Evolutionary conservation across 805 yeast genomes (phyloP).

Genomic region (Barnettozyma californica): DNA sequence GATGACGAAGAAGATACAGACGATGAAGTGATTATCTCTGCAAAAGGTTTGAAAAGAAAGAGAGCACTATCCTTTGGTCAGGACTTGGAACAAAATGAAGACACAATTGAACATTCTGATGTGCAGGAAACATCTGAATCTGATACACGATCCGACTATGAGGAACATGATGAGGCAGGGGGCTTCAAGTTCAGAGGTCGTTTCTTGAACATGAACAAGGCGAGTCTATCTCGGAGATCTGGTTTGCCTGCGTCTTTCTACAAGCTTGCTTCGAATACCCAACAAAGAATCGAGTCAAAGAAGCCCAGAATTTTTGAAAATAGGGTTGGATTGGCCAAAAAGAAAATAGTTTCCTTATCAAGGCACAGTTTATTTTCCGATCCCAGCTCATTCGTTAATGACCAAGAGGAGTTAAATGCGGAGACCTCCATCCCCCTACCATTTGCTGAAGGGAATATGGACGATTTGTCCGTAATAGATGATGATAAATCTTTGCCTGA

Average conservation of each 20-base stretch:
- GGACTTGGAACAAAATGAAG: not conserved
- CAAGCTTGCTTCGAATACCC: not conserved
- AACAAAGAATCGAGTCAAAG: not conserved
- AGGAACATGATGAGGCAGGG: not conserved
- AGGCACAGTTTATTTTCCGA: not conserved
- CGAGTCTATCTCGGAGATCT: not conserved
- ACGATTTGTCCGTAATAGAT: not conserved
- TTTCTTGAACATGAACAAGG: not conserved
- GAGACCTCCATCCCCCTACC: not conserved
- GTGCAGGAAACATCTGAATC: not conserved
- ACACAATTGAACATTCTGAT: not conserved
- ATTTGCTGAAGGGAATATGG: not conserved
- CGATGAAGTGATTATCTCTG: not conserved
- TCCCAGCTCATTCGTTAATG: not conserved
- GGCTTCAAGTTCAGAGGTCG: not conserved
- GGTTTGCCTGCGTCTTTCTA: conserved; percentile 1
- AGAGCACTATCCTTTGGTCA: not conserved
- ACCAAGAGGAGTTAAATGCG: not conserved
- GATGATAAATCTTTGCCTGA: not conserved
- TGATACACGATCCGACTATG: not conserved
- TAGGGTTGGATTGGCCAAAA: conserved; percentile 22
- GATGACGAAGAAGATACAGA: not conserved
- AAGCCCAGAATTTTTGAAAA: conserved; percentile 1
- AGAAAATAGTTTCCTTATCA: conserved; percentile 7
- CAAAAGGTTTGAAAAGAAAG: not conserved